Base-by-base conservation (phyloP, 495 filamentous ascomycete species). In the Annulohypoxylon bovei region DNA sequence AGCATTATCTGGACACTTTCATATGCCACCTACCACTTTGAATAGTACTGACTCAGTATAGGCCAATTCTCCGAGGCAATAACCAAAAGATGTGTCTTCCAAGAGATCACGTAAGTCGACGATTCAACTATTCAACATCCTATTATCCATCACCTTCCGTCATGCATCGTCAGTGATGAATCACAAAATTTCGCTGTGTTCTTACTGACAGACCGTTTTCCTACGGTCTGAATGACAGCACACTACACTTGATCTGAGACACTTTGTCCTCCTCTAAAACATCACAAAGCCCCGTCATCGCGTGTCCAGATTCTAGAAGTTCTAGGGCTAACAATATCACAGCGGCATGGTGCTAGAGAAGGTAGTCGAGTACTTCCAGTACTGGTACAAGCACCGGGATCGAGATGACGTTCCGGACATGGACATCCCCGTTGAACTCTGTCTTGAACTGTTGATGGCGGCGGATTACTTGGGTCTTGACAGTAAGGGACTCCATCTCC, bases 331-430 rank as follows among this genome's bases (percentile, higher is more conserved):
- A 74, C 56, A 18, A 20, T n/a, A 4, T 1, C 44, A 27, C 70
- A 97, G 93, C 76, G 93, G 90, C 47, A 73, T 91, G 14, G 88
- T 98, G 25, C 87, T 99, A 2, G 94, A 97, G 76, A 95, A 94
- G 79, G 91, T 97, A 37, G 93, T 88, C 78, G 92, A 97, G 81
- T 97, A 97, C 80, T 91, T 96, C 65, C 91, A 92, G 69, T 97
- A 95, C 82, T 91, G 91, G 78, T 86, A 97, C 77, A 93, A 93
- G 79, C 86, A 95, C 78, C 88, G 86, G 60, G 87, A 95, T 63
- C 81, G 81, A 64, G 85, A 87, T 53, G 89, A 96, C 67, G 93
- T 97, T 20, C 88, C 93, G 4, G 95, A 99, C 78, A 94, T 97
- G 92, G 93, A 97, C 18, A 86, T 89, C 33, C 88, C 92, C 32